Base-by-base conservation (phyloP, 192 early-diverging fungal genomes). In the Glomus cerebriforme region DNA sequence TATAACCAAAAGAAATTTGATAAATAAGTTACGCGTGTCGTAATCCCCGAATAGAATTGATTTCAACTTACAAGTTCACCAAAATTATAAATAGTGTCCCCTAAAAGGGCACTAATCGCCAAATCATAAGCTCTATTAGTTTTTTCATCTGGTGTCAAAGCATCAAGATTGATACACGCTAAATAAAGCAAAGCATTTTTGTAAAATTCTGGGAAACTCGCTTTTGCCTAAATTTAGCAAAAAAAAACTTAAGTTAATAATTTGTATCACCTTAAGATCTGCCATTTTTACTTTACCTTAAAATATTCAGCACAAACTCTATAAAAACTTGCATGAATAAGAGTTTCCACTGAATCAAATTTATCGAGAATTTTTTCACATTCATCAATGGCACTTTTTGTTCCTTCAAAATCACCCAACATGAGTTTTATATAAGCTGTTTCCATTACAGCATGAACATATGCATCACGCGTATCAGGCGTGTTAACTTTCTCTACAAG, bases 11-110 rank as follows among this genome's bases (percentile, higher is more conserved):
- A 59, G 29, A 78, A 82, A 72, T 29, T 64, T 43, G n/a, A 7
- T 7, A 43, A n/a, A 10, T 4, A 5, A 17, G 29, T 54, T 54
- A 54, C 49, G 4, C 49, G 17, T 54, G 19, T n/a, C 22, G 19
- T 54, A 19, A 22, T 54, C 6, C 8, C 27, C 73, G 15, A 17
- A 58, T n/a, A 70, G 12, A 58, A 39, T 22, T 66, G 24, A 29
- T 66, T 7, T 59, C 69, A 80, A 62, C 85, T 87, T 85, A 99
- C 92, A 86, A 99, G 85, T 81, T 98, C 96, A 63, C 98, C 98
- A 93, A 99, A 99, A 87, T 99, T 99, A 87, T 99, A 99, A 59
- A 99, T 93, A 22, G 90, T 95, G 67, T 98, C 96, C 27, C 97
- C 97, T 7, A 99, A 87, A 58, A 99, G 81, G 4, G 97, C 98